Percentiles rank a stretch among this genome's conserved stretches.
Conservation (phyloP, 176 grass and related monocot species). For the Juncus effusus region DNA sequence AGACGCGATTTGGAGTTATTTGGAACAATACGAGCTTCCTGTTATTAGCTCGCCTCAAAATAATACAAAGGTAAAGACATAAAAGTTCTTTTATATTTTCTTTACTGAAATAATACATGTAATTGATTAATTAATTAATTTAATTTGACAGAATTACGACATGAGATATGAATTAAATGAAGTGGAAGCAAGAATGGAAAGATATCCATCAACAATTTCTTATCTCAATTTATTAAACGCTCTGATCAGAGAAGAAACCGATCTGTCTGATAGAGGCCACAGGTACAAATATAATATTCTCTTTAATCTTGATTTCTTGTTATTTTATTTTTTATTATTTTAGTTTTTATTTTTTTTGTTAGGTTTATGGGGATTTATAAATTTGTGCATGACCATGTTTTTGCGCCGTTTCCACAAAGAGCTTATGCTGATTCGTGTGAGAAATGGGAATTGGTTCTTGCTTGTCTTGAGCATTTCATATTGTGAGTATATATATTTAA, state of each 20-base stretch:
- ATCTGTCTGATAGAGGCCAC: constrained; percentile 68
- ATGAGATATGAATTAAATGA: constrained; percentile 98
- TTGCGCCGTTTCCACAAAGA: constrained; percentile 89
- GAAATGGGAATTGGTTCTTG: constrained; percentile 90
- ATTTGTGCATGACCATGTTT: constrained; percentile 96
- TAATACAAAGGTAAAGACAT: constrained; percentile 46
- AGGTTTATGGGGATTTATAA: constrained; percentile 94
- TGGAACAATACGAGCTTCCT: constrained; percentile 96
- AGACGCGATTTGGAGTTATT: constrained; percentile 85
- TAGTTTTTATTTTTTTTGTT: constrained; percentile 13
- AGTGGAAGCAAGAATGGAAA: constrained; percentile 92
- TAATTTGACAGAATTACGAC: constrained; percentile 65
- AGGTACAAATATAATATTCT: constrained; percentile 39
- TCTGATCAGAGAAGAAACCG: constrained; percentile 82
- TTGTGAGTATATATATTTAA: constrained; percentile 50
- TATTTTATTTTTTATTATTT: constrained; percentile 10
- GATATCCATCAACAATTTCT: constrained; percentile 96
- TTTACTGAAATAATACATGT: constrained; percentile 22
- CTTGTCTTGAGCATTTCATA: constrained; percentile 83
- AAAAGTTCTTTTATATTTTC: constrained; percentile 15
- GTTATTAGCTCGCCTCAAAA: constrained; percentile 49
- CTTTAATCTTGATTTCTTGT: neutral
- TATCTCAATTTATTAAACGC: constrained; percentile 95
- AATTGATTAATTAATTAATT: neutral
- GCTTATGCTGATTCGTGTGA: constrained; percentile 76